Percentiles rank a stretch among this genome's conserved stretches.
Conservation (phyloP, 805 yeast genomes). For the Cyberlindnera petersonii region DNA sequence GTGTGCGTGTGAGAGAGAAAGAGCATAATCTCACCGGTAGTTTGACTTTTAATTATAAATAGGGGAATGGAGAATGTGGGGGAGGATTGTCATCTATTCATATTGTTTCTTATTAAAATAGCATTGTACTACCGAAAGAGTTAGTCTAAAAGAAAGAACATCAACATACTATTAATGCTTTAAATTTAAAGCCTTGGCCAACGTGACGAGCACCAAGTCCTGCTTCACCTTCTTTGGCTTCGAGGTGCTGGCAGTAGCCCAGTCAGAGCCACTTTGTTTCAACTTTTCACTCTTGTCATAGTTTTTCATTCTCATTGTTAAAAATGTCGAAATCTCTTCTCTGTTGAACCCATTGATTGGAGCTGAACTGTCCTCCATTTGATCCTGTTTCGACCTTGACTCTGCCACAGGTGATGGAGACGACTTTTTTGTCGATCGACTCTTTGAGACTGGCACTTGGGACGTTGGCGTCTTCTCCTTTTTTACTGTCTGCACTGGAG, state of each 20-base stretch:
- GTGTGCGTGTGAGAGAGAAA: too few species aligned
- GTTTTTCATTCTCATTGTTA: constrained; percentile 4
- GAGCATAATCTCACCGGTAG: too few species aligned
- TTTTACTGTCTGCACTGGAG: not conserved
- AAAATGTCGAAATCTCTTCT: constrained; percentile 7
- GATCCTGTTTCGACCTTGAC: not conserved
- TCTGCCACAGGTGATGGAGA: constrained; percentile 9
- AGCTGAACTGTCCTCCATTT: not conserved
- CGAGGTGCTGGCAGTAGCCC: constrained; percentile 10
- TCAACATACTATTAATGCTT: too few species aligned
- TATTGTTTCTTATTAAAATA: too few species aligned
- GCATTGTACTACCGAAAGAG: too few species aligned
- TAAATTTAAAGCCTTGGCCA: constrained; percentile 10
- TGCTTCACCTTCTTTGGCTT: constrained; percentile 6
- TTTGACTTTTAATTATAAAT: too few species aligned
- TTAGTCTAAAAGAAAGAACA: too few species aligned
- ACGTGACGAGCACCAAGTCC: constrained; percentile 13
- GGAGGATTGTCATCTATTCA: too few species aligned
- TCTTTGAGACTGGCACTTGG: not conserved
- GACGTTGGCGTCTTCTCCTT: not conserved
- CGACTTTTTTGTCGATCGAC: constrained; percentile 11
- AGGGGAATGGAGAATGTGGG: too few species aligned
- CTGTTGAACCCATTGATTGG: constrained; percentile 16
- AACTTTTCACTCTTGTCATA: constrained; percentile 3
- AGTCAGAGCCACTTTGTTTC: constrained; percentile 13